Evolutionary conservation across 139 green algal genomes (phyloP).

Genomic region (Chlamydomonas sphaeroides): DNA sequence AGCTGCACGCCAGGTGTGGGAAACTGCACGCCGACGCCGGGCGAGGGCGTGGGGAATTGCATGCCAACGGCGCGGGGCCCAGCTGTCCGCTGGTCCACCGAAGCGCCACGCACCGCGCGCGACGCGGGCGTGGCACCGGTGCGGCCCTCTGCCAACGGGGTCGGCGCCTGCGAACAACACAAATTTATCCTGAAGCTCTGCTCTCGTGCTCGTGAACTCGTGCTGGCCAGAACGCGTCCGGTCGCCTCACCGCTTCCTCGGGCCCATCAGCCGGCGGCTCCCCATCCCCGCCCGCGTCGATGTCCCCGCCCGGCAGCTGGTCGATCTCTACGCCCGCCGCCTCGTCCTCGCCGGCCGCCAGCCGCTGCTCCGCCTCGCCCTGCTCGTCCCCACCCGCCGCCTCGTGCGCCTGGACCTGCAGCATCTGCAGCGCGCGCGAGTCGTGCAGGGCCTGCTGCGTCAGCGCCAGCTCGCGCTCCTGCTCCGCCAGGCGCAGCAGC

Average conservation of each 20-base stretch:
- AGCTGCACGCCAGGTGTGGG: neutral
- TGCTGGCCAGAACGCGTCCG: no score
- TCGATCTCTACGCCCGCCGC: neutral
- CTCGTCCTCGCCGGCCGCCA: neutral
- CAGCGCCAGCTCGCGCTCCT: neutral
- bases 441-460: constrained; percentile 22
- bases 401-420: neutral
- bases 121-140: neutral
- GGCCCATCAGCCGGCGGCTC: no score
- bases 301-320: neutral
- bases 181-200: no score
- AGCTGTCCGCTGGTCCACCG: no score
- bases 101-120: no score
- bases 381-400: neutral
- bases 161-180: no score
- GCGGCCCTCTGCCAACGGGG: neutral
- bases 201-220: no score
- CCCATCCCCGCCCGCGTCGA: neutral
- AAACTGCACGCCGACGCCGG: neutral
- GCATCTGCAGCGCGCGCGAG: neutral
- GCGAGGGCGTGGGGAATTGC: constrained; percentile 7
- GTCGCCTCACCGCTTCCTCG: no score
- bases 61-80: neutral
- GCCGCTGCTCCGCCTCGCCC: neutral
- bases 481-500: constrained; percentile 3